Conservation (phyloP, 805 yeast genomes). For the Wickerhamiella azyma region DNA sequence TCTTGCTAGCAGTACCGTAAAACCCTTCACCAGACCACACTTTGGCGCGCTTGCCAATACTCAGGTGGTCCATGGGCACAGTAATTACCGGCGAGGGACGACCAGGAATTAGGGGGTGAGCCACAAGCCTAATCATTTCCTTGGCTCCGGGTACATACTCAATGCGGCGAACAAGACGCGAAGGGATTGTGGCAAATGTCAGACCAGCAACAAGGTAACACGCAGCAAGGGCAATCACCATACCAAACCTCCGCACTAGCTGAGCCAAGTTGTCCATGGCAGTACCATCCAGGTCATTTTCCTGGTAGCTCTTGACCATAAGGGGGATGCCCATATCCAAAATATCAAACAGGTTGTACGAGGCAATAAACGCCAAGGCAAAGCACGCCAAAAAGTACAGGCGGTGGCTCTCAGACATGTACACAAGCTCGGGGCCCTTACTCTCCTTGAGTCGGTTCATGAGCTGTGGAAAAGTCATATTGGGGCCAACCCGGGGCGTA, state of each 20-base stretch:
- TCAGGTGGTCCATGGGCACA: constrained; percentile 42
- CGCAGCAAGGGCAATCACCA: constrained; percentile 27
- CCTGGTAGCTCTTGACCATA: constrained; percentile 38
- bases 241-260: constrained; percentile 26
- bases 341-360: constrained; percentile 47
- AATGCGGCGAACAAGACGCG: constrained; percentile 58
- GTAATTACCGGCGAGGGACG: constrained; percentile 63
- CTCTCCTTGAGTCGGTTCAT: constrained; percentile 41
- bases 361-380: constrained; percentile 51
- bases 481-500: constrained; percentile 55
- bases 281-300: constrained; percentile 36
- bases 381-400: constrained; percentile 58
- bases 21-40: constrained; percentile 82
- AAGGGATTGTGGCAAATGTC: constrained; percentile 43
- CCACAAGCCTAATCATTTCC: constrained; percentile 48
- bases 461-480: constrained; percentile 46
- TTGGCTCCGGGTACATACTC: constrained; percentile 49
- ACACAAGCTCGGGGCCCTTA: constrained; percentile 54
- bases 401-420: constrained; percentile 74
- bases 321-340: constrained; percentile 42
- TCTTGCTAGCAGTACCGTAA: constrained; percentile 66
- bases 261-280: constrained; percentile 28
- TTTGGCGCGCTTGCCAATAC: constrained; percentile 46
- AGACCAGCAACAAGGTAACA: constrained; percentile 31
- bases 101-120: constrained; percentile 67